Conservation (phyloP, 768 basidiomycete species). For the Rhizopogon vulgaris region DNA sequence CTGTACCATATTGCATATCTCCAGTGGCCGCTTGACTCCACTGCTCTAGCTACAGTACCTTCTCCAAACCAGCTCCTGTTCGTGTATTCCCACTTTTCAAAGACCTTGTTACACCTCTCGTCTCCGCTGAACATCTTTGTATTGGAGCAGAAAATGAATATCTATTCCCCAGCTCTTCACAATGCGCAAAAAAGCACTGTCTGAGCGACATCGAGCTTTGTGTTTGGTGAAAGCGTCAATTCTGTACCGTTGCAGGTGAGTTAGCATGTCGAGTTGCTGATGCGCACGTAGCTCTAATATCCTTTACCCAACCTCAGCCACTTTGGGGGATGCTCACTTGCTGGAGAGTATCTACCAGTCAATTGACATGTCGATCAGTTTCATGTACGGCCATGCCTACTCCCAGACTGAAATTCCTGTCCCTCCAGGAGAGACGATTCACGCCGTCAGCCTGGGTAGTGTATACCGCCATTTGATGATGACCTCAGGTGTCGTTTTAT, state of each 20-base stretch:
- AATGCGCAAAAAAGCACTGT: no score
- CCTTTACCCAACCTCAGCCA: conserved; percentile 65
- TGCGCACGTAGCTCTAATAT: conserved; percentile 40
- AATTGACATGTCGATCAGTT: conserved; percentile 24
- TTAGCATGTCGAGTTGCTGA: conserved; percentile 3
- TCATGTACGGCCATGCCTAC: conserved; percentile 84
- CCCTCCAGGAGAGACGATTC: conserved; percentile 34
- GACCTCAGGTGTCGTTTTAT: conserved; percentile 94
- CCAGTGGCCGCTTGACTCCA: no score
- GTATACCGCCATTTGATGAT: conserved; percentile 91
- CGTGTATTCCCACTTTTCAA: no score
- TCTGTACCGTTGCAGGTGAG: conserved; percentile 21
- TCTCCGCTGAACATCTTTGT: no score
- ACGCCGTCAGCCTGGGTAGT: conserved; percentile 46
- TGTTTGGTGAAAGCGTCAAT: no score
- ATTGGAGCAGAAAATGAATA: no score
- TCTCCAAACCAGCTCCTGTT: no score
- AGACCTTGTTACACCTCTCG: no score
- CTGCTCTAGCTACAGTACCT: no score
- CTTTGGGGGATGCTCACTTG: conserved; percentile 48
- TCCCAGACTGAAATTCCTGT: conserved; percentile 34
- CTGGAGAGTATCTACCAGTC: conserved; percentile 36
- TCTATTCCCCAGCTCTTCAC: conserved; percentile 21
- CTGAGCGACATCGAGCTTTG: no score
- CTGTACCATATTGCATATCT: no score